Base-by-base conservation (phyloP, 2,329 filamentous ascomycete species). In the Fusarium sp. region DNA sequence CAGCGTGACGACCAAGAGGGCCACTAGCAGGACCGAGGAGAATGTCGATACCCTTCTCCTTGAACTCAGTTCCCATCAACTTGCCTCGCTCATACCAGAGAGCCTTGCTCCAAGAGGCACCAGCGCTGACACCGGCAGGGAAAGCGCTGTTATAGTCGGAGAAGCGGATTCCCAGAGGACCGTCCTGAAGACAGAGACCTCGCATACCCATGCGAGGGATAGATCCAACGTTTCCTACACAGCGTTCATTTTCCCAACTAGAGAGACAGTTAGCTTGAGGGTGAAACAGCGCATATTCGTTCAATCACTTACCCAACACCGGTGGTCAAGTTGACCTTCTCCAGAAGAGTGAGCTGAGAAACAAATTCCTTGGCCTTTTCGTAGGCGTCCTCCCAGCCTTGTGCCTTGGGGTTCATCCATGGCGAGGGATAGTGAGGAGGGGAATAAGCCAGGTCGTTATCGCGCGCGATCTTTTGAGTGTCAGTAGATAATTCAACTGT, bases 301-400 rank as follows among this genome's bases (percentile, higher is more conserved):
- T 3, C 7, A 56, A 20, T 8, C 7, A 82, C 89, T 79, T 82
- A 95, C 88, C 94, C 94, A 69, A 92, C 88, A 79, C 95, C 95
- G 1, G 94, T 98, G 4, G 95, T 98, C 70, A 99, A 79, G 79
- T 98, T 98, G 80, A 98, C 94, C 83, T 97, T 98, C 80, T 98
- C 94, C 13, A 90, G 77, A 37, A 97, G 85, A 1, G 94, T 97
- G 81, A 97, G 82, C 77, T 94, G 90, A 12, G 91, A 91, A 47
- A 98, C 94, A 75, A 97, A 95, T 4, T 85, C 88, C 72, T 88
- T 89, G 2, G 94, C 94, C 79, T 92, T 90, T 22, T 81, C 82
- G 73, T 97, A 94, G 41, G 94, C 93, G 9, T 89, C 87, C 57
- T 87, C 85, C 94, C 94, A 97, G 66, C 86, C 87, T 46, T 87